Evolutionary conservation across 805 yeast genomes (phyloP).

Genomic region (Nakazawaea sp.): DNA sequence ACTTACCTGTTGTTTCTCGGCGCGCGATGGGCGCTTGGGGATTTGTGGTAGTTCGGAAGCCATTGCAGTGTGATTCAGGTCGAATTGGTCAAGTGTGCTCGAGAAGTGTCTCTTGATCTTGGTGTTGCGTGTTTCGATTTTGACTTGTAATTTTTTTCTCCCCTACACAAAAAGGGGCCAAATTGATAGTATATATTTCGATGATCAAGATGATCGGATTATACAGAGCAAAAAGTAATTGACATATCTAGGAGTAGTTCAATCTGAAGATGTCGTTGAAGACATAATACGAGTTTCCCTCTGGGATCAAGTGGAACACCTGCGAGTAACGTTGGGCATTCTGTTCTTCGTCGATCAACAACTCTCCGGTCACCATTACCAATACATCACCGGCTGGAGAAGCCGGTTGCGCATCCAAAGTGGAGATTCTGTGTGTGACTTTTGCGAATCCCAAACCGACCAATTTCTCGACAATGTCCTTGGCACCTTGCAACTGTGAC

Average conservation of each 20-base stretch:
- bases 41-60: constrained; percentile 13
- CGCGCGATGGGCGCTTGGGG: constrained; percentile 13
- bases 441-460: constrained; percentile 85
- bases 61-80: neutral
- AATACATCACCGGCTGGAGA: constrained; percentile 87
- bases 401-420: constrained; percentile 97
- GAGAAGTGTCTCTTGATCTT: no score
- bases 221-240: constrained; percentile 6
- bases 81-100: no score
- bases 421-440: constrained; percentile 89
- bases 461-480: constrained; percentile 87
- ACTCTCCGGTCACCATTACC: constrained; percentile 97
- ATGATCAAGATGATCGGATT: no score
- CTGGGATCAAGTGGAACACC: constrained; percentile 95
- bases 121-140: no score
- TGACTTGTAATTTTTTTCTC: no score
- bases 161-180: no score
- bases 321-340: constrained; percentile 96
- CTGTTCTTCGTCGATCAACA: constrained; percentile 87
- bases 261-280: constrained; percentile 96
- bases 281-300: constrained; percentile 84
- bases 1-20: neutral
- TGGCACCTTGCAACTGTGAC: constrained; percentile 90
- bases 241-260: constrained; percentile 64
- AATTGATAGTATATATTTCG: no score